Percentiles rank a stretch among this genome's conserved stretches.
Evolutionary conservation across 2,329 filamentous ascomycete species (phyloP).

Genomic region (Penicillium sp.): DNA sequence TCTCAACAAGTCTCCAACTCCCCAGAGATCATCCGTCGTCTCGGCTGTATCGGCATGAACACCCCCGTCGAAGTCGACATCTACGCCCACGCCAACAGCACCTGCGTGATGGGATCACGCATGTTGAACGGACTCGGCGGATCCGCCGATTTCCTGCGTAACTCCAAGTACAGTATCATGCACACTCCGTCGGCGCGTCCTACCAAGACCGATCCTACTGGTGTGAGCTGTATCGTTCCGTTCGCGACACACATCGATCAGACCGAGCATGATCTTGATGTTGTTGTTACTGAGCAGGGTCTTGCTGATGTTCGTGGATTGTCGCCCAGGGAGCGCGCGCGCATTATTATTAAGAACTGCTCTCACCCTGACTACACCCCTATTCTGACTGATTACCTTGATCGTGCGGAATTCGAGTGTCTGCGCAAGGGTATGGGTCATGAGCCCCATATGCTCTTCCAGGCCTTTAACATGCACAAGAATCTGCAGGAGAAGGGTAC

Average conservation of each 20-base stretch:
- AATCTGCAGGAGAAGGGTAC: slow-evolving; percentile 78
- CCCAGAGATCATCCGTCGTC: slow-evolving; percentile 82
- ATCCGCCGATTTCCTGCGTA: slow-evolving; percentile 77
- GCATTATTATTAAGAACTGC: slow-evolving; percentile 84
- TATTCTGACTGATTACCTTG: slow-evolving; percentile 78
- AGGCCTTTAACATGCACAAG: slow-evolving; percentile 86
- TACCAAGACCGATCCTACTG: slow-evolving; percentile 76
- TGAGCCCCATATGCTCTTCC: slow-evolving; percentile 83
- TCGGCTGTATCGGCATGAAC: slow-evolving; percentile 93
- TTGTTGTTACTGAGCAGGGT: slow-evolving; percentile 77
- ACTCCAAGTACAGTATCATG: slow-evolving; percentile 85
- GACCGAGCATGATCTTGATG: slow-evolving; percentile 88
- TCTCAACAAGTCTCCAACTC: slow-evolving; percentile 87
- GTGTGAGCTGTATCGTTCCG: slow-evolving; percentile 84
- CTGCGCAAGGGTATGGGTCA: slow-evolving; percentile 84
- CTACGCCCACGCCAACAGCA: slow-evolving; percentile 89
- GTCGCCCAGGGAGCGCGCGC: slow-evolving; percentile 73
- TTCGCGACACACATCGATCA: slow-evolving; percentile 92
- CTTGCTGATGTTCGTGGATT: slow-evolving; percentile 83
- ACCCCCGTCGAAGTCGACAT: slow-evolving; percentile 93
- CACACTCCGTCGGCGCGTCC: slow-evolving; percentile 82
- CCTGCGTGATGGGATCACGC: slow-evolving; percentile 82
- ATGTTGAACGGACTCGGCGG: slow-evolving; percentile 86
- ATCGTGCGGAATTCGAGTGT: slow-evolving; percentile 83
- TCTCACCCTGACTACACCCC: slow-evolving; percentile 81